phyloP scores from a whole-genome alignment of 345 rosid species.

The Acer saccharum region DNA sequence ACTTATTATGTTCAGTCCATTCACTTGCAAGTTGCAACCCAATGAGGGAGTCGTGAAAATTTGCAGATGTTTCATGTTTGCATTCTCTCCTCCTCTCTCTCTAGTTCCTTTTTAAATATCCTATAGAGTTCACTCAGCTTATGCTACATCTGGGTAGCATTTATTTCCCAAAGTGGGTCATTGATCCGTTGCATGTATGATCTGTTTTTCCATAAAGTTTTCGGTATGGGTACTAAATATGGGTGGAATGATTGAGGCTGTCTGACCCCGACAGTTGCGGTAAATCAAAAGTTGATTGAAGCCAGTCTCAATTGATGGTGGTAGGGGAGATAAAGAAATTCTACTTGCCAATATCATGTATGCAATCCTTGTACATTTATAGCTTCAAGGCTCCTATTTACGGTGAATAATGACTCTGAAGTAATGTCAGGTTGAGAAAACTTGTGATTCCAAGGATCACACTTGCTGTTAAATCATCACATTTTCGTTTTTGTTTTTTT shows the following conservation, averaged over 20 bases:
- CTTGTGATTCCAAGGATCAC: not conserved
- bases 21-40: conserved; percentile 12
- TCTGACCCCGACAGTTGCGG: not conserved
- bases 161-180: not conserved
- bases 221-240: not conserved
- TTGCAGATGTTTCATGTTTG: not conserved
- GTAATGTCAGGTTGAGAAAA: not conserved
- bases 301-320: not conserved
- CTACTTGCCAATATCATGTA: not conserved
- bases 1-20: not conserved
- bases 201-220: not conserved
- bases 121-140: not conserved
- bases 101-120: not conserved
- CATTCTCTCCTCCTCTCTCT: not conserved
- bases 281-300: not conserved
- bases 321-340: not conserved
- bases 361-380: not conserved
- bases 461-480: no score
- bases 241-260: not conserved
- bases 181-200: no score
- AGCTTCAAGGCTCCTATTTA: no score
- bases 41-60: not conserved
- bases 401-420: not conserved
- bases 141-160: not conserved
- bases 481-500: no score